Evolutionary conservation across 140 eudicot genomes (phyloP), one percentile per base, ranked within the genome.

Genomic region (Anethum foeniculum): DNA sequence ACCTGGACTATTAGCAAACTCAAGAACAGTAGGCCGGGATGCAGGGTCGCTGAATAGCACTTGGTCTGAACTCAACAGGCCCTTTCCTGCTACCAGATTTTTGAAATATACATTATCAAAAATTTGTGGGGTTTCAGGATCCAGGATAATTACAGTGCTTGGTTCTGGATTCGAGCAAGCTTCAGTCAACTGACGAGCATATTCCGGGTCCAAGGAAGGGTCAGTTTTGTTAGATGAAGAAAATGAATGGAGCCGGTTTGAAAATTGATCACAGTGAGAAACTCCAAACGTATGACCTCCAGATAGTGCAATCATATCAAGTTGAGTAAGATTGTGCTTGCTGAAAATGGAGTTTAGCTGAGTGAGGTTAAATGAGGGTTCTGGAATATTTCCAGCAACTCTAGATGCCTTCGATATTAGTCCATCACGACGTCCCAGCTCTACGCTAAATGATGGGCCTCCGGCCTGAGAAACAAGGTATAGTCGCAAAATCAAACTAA

Each of bases 391-490:
- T 80, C 94, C 97, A 1, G 87, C 68, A 6, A 94, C 98, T 10
- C 85, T 86, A 44, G 98, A 94, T 9, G 97, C 98, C 72, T 81
- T 43, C 30, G 98, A 94, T 34, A 84, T 30, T 14, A 86, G 90
- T n/a, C 98, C 97, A 21, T 94, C 98, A 16, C 94, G 92, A 71
- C 97, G 85, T 49, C 98, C 98, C 54, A 94, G 73, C 78, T 94
- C 93, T 9, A 94, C 96, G 7, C 68, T 85, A 83, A 78, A 94
- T 39, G 83, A 52, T 36, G 97, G 94, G 0, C 98, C 98, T 71
- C 98, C 98, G 12, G 92, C 90, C 97, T 94, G 87, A 46, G 34
- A 87, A 54, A 62, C 3, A 79, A 36, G 5, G 77, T 32, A 30
- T 21, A 58, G 6, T 34, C 72, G 36, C 6, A 21, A 27, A n/a